Evolutionary conservation across 495 filamentous ascomycete species (phyloP).

Genomic region (Cudoniella acicularis): DNA sequence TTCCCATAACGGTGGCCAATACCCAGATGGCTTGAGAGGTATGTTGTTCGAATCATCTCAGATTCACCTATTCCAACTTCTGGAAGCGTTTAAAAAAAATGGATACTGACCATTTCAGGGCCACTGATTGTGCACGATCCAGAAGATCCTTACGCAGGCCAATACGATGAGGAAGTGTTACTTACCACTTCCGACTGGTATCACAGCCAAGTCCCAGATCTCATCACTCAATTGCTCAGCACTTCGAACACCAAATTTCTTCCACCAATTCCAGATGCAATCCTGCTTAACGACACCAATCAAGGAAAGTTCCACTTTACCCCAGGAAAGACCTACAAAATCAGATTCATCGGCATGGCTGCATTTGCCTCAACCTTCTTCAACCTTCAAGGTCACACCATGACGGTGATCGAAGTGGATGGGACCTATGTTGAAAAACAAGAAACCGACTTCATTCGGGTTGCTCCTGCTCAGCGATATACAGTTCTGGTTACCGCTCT

Average conservation of each 20-base stretch:
- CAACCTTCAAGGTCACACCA: conserved; percentile 62
- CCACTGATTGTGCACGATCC: conserved; percentile 70
- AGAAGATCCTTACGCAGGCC: conserved; percentile 50
- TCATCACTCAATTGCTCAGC: conserved; percentile 4
- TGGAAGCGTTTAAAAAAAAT: background rate
- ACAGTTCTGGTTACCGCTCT: conserved; percentile 46
- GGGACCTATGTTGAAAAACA: conserved; percentile 34
- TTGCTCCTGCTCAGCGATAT: conserved; percentile 64
- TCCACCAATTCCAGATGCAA: conserved; percentile 10
- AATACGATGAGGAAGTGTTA: conserved; percentile 64
- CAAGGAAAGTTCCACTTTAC: conserved; percentile 60
- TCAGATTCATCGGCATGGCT: conserved; percentile 70
- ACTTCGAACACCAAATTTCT: background rate
- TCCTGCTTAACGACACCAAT: conserved; percentile 43
- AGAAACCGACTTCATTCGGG: conserved; percentile 32
- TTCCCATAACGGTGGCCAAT: conserved; percentile 64
- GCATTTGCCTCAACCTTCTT: conserved; percentile 60
- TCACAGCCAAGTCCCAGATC: conserved; percentile 34
- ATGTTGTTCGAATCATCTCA: too few relatives aligned
- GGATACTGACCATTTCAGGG: conserved; percentile 46
- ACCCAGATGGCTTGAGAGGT: conserved; percentile 57
- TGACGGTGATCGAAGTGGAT: conserved; percentile 53
- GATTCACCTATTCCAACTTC: background rate
- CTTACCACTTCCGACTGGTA: conserved; percentile 65
- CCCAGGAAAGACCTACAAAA: conserved; percentile 70